phyloP scores from a whole-genome alignment of 441 rosid genomes.

The Dalechampia spathulata region DNA sequence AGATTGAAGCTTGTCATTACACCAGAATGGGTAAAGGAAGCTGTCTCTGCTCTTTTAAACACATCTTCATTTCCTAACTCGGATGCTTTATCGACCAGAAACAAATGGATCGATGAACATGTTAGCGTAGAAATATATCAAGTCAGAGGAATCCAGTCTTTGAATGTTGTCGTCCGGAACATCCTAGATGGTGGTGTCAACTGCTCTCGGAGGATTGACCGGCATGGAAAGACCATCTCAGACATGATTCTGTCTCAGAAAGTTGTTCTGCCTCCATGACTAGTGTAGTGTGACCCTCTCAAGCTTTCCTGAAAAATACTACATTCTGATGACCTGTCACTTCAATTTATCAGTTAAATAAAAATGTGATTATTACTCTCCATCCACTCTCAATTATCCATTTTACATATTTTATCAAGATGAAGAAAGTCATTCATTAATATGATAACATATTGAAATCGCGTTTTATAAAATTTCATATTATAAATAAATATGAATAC shows the following conservation, averaged over 20 bases:
- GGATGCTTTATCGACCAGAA: slow-evolving; percentile 28
- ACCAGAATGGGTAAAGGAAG: slow-evolving; percentile 60
- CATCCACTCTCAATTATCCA: too few relatives aligned
- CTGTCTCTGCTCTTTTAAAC: slow-evolving; percentile 42
- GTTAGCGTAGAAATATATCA: slow-evolving; percentile 63
- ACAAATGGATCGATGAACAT: slow-evolving; percentile 29
- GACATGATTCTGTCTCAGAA: slow-evolving; percentile 66
- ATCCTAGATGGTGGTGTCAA: slow-evolving; percentile 88
- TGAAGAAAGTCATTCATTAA: too few relatives aligned
- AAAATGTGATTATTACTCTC: too few relatives aligned
- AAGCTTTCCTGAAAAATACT: not conserved
- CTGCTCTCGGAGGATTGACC: slow-evolving; percentile 84
- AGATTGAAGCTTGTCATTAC: slow-evolving; percentile 61
- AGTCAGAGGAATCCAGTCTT: slow-evolving; percentile 55
- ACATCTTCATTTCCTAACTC: slow-evolving; percentile 35
- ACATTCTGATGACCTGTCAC: not conserved
- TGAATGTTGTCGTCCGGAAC: slow-evolving; percentile 69
- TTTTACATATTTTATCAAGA: too few relatives aligned
- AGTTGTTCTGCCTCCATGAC: slow-evolving; percentile 40
- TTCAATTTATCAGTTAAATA: not conserved
- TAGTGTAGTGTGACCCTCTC: not conserved
- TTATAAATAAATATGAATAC: too few relatives aligned
- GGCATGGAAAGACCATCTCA: slow-evolving; percentile 80
- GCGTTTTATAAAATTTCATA: too few relatives aligned
- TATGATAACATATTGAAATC: too few relatives aligned